phyloP scores from a whole-genome alignment of 495 filamentous ascomycete species.

The Trichoderma orchidacearum region DNA sequence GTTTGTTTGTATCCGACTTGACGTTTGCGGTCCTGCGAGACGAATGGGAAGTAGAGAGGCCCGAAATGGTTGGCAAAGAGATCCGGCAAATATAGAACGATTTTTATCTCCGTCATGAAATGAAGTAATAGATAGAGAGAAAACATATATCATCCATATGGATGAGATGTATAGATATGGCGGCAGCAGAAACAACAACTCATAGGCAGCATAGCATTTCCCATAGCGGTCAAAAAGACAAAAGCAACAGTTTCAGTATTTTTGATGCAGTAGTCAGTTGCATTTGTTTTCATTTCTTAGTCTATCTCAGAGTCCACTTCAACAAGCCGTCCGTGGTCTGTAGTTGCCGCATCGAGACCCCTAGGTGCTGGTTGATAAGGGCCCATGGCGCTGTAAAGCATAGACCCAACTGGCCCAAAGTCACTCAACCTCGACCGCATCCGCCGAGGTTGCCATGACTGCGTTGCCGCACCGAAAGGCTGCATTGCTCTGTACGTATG shows the following conservation, averaged over 20 bases:
- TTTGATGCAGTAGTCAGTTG: not conserved
- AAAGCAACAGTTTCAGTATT: not conserved
- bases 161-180: not conserved
- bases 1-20: conserved; percentile 63
- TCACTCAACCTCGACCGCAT: conserved; percentile 10
- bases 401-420: conserved; percentile 19
- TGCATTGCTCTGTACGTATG: conserved; percentile 10
- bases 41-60: conserved; percentile 86
- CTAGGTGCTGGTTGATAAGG: not conserved
- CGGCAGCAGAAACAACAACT: not conserved
- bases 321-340: not conserved
- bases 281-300: not conserved
- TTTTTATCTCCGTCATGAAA: not conserved
- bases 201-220: not conserved
- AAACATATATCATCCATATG: not conserved
- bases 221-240: not conserved
- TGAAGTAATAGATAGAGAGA: not conserved
- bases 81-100: conserved; percentile 61
- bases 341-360: not conserved
- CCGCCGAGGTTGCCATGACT: conserved; percentile 15
- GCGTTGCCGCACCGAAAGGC: conserved; percentile 18
- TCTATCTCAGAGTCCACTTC: conserved; percentile 3
- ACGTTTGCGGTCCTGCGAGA: conserved; percentile 82
- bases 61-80: conserved; percentile 77
- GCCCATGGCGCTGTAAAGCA: conserved; percentile 11